phyloP scores from a whole-genome alignment of 2,329 filamentous ascomycete genomes.

The Biscogniauxia marginata region DNA sequence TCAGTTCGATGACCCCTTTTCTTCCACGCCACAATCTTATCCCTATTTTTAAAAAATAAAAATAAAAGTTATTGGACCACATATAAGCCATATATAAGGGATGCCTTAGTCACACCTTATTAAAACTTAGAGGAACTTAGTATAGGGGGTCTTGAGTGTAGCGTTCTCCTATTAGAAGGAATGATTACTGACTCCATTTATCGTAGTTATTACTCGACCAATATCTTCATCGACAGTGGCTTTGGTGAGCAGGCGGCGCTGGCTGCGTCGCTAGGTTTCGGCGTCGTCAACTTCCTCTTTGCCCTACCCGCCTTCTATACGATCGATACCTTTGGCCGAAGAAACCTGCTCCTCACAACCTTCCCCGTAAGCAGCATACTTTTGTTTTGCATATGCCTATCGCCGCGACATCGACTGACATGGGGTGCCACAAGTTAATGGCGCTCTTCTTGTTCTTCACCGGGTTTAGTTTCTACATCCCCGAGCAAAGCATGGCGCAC shows the following conservation, averaged over 20 bases:
- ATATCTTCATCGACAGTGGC: constrained; percentile 58
- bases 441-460: constrained; percentile 47
- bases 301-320: constrained; percentile 63
- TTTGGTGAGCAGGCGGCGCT: constrained; percentile 53
- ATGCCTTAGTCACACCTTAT: no score
- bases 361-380: constrained; percentile 46
- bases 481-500: constrained; percentile 34
- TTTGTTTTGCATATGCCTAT: not conserved
- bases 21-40: not conserved
- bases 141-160: no score
- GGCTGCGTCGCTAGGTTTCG: constrained; percentile 61
- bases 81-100: no score
- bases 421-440: constrained; percentile 48
- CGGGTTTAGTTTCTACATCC: constrained; percentile 47
- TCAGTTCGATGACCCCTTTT: constrained; percentile 5
- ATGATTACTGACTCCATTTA: not conserved
- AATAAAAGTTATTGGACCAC: no score
- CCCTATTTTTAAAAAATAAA: no score
- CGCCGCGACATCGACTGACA: not conserved
- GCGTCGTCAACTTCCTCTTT: constrained; percentile 64
- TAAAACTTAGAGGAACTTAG: no score
- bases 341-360: constrained; percentile 61
- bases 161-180: no score
- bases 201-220: constrained; percentile 48
- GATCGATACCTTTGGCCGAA: constrained; percentile 66